Conservation (phyloP, 1,284 basidiomycete species). For the Sparassis latifolia region DNA sequence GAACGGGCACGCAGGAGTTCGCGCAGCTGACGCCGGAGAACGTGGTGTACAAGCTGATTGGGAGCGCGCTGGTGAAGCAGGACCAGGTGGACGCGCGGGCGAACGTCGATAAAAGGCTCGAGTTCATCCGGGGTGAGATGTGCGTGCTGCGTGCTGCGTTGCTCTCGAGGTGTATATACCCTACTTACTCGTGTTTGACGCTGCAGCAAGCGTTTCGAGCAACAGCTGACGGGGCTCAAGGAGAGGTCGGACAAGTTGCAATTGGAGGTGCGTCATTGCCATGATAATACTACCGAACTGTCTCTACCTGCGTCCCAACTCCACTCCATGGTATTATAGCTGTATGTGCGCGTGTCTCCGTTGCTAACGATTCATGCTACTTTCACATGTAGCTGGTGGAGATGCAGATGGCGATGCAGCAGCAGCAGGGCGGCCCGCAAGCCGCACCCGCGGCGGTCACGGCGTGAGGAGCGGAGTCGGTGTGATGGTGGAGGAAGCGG, state of each 20-base stretch:
- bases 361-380: no score
- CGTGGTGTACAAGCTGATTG: conserved; percentile 87
- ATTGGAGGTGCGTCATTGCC: conserved; percentile 52
- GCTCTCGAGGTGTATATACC: conserved; percentile 1
- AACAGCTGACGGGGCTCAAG: conserved; percentile 71
- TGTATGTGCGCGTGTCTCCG: no score
- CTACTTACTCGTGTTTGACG: background rate
- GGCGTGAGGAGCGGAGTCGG: background rate
- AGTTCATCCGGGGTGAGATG: conserved; percentile 91
- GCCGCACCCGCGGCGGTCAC: conserved; percentile 9
- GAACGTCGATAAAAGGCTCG: conserved; percentile 89
- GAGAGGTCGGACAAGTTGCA: conserved; percentile 75
- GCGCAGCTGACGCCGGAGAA: conserved; percentile 70
- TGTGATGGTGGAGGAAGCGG: no score
- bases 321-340: no score
- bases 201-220: conserved; percentile 73
- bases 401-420: conserved; percentile 52
- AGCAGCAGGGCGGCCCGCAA: conserved; percentile 38
- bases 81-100: conserved; percentile 83
- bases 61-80: conserved; percentile 88
- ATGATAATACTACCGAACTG: no score
- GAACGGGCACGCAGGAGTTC: conserved; percentile 63
- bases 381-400: conserved; percentile 47
- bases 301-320: no score
- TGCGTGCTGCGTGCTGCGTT: conserved; percentile 33